Evolutionary conservation across 192 early-diverging fungal genomes (phyloP).

Genomic region (Linnemannia schmuckeri): DNA sequence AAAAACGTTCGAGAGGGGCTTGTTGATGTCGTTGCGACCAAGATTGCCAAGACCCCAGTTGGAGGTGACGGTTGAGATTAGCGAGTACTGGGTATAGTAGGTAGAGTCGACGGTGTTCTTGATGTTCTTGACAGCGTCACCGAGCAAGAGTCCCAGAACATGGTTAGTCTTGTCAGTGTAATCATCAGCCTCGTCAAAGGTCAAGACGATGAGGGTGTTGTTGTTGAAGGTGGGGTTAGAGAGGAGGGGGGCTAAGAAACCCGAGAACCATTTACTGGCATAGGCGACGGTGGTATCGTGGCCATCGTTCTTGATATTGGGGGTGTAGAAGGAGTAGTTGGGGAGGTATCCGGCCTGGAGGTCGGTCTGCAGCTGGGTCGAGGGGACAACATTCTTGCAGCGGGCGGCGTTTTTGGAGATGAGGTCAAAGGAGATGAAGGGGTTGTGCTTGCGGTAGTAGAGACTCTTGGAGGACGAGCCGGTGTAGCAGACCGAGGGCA

Average conservation of each 20-base stretch:
- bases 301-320: constrained; percentile 72
- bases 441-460: constrained; percentile 81
- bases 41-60: constrained; percentile 73
- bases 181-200: constrained; percentile 46
- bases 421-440: constrained; percentile 72
- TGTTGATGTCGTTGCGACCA: constrained; percentile 65
- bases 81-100: constrained; percentile 72
- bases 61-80: constrained; percentile 67
- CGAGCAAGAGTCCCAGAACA: constrained; percentile 57
- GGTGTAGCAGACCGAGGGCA: constrained; percentile 64
- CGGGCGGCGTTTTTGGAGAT: constrained; percentile 67
- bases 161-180: constrained; percentile 47
- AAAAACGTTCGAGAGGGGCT: constrained; percentile 60
- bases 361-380: constrained; percentile 68
- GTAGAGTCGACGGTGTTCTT: constrained; percentile 62
- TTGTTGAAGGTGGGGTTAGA: constrained; percentile 59
- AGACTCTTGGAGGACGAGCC: constrained; percentile 5
- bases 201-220: constrained; percentile 59
- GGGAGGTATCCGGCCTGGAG: constrained; percentile 37
- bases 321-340: constrained; percentile 57
- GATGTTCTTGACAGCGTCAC: constrained; percentile 41
- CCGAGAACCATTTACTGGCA: constrained; percentile 66
- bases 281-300: constrained; percentile 62
- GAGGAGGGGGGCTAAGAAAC: constrained; percentile 67
- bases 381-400: constrained; percentile 71